phyloP scores from a whole-genome alignment of 2,329 filamentous ascomycete species.

The Tolypocladium cylindrosporum region DNA sequence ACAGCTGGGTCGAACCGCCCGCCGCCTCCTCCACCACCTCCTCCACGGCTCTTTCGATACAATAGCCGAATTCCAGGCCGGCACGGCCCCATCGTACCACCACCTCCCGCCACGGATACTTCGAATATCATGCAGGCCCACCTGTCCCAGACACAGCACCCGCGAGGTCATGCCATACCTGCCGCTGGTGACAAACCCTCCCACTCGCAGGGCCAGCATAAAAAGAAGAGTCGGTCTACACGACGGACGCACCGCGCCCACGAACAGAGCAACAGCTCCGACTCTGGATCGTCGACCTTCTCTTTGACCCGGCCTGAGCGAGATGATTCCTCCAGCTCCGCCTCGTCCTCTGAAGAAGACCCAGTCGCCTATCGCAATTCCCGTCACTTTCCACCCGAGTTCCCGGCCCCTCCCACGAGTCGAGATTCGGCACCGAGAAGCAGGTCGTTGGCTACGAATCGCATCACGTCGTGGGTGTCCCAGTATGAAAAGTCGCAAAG shows the following conservation, averaged over 20 bases:
- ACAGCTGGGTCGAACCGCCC: no score
- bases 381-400: conserved; percentile 20
- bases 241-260: not conserved
- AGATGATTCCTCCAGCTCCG: conserved; percentile 10
- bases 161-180: not conserved
- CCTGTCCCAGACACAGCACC: not conserved
- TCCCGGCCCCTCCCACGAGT: conserved; percentile 15
- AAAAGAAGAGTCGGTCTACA: not conserved
- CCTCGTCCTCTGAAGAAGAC: conserved; percentile 16
- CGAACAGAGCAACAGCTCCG: not conserved
- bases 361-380: conserved; percentile 17
- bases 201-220: not conserved
- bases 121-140: not conserved
- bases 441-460: conserved; percentile 18
- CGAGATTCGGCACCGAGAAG: conserved; percentile 11
- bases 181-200: not conserved
- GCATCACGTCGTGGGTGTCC: conserved; percentile 24
- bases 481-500: conserved; percentile 17
- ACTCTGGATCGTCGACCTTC: conserved; percentile 12
- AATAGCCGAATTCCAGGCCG: not conserved
- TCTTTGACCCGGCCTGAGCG: conserved; percentile 12
- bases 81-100: not conserved
- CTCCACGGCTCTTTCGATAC: not conserved
- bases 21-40: not conserved
- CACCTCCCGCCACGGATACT: not conserved